These are phyloP conservation scores for Dothistroma septosporum DNA, from an alignment of 2,329 filamentous ascomycete species.

Conservation along the genomic window DNA sequence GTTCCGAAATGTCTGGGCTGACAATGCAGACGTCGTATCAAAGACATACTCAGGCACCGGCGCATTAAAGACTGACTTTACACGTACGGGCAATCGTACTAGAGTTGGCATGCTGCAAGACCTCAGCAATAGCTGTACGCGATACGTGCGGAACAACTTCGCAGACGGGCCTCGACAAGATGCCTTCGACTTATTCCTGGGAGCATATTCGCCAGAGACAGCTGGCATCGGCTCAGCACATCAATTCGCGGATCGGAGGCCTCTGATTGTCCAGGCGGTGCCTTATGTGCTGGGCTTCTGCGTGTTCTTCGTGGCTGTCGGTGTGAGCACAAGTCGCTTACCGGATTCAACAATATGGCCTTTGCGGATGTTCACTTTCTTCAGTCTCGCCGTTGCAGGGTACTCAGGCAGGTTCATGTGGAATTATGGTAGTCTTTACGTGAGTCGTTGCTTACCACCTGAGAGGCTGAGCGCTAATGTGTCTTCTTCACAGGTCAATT, in stretches of 20 bases:
- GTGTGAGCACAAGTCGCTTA: conserved; percentile 65
- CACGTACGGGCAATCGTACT: conserved; percentile 85
- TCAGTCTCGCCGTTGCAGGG: conserved; percentile 67
- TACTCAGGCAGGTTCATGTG: conserved; percentile 76
- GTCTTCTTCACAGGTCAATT: conserved; percentile 68
- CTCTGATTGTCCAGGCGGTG: conserved; percentile 84
- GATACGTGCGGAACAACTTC: conserved; percentile 94
- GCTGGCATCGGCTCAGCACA: conserved; percentile 66
- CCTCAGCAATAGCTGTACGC: conserved; percentile 77
- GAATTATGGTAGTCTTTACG: conserved; percentile 85
- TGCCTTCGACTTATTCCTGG: conserved; percentile 90
- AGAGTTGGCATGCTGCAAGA: conserved; percentile 81
- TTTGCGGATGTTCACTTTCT: conserved; percentile 72
- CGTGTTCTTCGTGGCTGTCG: conserved; percentile 75
- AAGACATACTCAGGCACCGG: conserved; percentile 92
- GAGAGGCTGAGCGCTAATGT: conserved; percentile 20
- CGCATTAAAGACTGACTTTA: conserved; percentile 96
- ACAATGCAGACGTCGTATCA: conserved; percentile 95
- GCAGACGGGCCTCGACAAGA: conserved; percentile 90
- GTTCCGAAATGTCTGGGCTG: conserved; percentile 97
- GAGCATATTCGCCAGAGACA: conserved; percentile 72
- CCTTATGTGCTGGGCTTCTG: conserved; percentile 87
- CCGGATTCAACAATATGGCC: conserved; percentile 76
- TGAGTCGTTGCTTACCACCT: conserved; percentile 52
- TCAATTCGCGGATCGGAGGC: conserved; percentile 79